Percentiles rank a stretch among this genome's conserved stretches.
phyloP scores from a whole-genome alignment of 768 basidiomycete genomes.

The Harrya chromipes region DNA sequence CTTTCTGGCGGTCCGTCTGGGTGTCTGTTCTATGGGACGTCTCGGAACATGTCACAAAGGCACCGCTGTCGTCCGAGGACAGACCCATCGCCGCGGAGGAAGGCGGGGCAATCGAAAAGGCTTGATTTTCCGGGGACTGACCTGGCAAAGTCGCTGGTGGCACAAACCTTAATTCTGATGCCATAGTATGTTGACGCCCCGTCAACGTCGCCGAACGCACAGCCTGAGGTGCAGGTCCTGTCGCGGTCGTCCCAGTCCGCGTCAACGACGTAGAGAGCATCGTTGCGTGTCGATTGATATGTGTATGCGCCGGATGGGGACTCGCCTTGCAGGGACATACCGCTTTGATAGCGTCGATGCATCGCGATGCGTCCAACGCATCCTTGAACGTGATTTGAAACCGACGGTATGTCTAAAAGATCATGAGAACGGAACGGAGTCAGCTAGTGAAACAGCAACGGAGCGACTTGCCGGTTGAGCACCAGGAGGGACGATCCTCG shows the following conservation, averaged over 20 bases:
- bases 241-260: slow-evolving; percentile 14
- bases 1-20: slow-evolving; percentile 1
- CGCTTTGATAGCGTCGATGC: slow-evolving; percentile 58
- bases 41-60: slow-evolving; percentile 29
- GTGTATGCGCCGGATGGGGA: slow-evolving; percentile 27
- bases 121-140: background rate
- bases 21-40: slow-evolving; percentile 10
- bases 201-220: background rate
- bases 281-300: slow-evolving; percentile 16
- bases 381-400: slow-evolving; percentile 71
- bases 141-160: background rate
- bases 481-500: slow-evolving; percentile 32
- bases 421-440: background rate
- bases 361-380: slow-evolving; percentile 46
- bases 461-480: slow-evolving; percentile 30
- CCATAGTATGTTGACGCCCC: slow-evolving; percentile 8
- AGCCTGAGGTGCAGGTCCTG: background rate
- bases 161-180: background rate
- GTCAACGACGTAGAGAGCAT: slow-evolving; percentile 13
- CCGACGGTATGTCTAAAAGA: slow-evolving; percentile 61
- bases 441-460: background rate
- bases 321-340: slow-evolving; percentile 77
- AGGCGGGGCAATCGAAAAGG: background rate
- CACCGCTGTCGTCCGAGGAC: slow-evolving; percentile 26
- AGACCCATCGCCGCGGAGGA: slow-evolving; percentile 8